Evolutionary conservation across 805 yeast species (phyloP), one percentile per base, ranked within the genome.

Genomic region (Huiozyma sinensis): DNA sequence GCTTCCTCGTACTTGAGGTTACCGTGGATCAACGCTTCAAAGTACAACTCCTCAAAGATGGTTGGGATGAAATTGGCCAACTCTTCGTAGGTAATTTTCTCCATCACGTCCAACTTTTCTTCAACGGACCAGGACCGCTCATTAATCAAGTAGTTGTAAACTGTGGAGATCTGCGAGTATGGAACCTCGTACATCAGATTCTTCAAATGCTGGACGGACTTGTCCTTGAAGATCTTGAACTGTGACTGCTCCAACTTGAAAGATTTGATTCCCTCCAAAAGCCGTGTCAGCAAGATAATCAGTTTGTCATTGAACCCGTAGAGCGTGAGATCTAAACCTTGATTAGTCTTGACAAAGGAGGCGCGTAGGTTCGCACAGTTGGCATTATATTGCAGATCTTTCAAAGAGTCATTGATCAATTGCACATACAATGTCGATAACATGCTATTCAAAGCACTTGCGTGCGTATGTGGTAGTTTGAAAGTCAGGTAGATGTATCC

Each of bases 301-400:
- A 87, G 66, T 56, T 90, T 90, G 61, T 92, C 90, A 52, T 83
- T 85, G 61, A 81, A 92, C 2, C 98, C 98, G 35, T 72, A 68
- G 24, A 87, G 68, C 40, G 75, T 76, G 38, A 90, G 57, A 35
- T 75, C 73, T 36, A 89, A 55, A 0, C 96, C 95, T 51, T 81
- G 87, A 49, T 81, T 73, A 44, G 81, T 75, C 46, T 75, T 67
- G 30, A 70, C 63, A 36, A 89, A 69, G 2, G 71, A 64, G 46
- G 79, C 78, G 42, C 71, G 66, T 45, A 87, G 71, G 0, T 92
- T 92, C 1, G 92, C 95, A 44, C 88, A 70, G 7, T 77, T 74
- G 0, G 98, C 97, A 56, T 84, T 83, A 55, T 90, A 90, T 7
- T 86, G 77, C 43, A 79, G 65, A 54, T 87, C 89, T 36, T 57